A percentile compares a stretch with the other conserved stretches of the same genome.
Evolutionary conservation across 2,329 filamentous ascomycete genomes (phyloP).

Genomic region (Xylaria multiplex): DNA sequence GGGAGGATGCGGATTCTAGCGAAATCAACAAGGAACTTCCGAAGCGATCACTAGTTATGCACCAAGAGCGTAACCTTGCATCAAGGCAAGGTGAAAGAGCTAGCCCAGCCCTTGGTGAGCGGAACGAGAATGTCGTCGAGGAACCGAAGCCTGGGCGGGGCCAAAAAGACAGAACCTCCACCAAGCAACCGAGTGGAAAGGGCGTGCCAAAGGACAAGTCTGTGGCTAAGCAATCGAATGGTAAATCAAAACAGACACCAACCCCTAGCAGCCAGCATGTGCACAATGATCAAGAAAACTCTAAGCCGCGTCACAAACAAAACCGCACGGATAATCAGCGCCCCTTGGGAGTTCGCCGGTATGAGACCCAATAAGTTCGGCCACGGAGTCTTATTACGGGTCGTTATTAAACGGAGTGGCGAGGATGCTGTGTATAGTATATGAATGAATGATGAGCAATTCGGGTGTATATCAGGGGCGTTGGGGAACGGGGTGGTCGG

Average conservation of each 20-base stretch:
- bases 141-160: slow-evolving; percentile 14
- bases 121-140: slow-evolving; percentile 17
- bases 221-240: slow-evolving; percentile 15
- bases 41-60: slow-evolving; percentile 20
- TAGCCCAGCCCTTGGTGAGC: slow-evolving; percentile 12
- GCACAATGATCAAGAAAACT: slow-evolving; percentile 23
- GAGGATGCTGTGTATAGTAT: slow-evolving; percentile 33
- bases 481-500: slow-evolving; percentile 13
- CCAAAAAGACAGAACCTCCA: slow-evolving; percentile 11
- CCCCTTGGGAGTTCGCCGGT: slow-evolving; percentile 1
- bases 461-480: slow-evolving; percentile 17
- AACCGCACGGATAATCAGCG: slow-evolving; percentile 29
- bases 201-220: slow-evolving; percentile 17
- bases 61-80: slow-evolving; percentile 23
- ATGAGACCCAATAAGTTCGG: slow-evolving; percentile 11
- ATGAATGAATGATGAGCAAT: slow-evolving; percentile 19
- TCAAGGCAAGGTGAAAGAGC: neutral
- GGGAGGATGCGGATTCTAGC: slow-evolving; percentile 70
- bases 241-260: slow-evolving; percentile 20
- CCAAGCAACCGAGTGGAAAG: slow-evolving; percentile 26
- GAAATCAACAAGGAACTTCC: slow-evolving; percentile 30
- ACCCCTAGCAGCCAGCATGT: slow-evolving; percentile 5
- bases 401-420: slow-evolving; percentile 13
- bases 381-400: slow-evolving; percentile 3
- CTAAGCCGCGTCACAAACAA: slow-evolving; percentile 24